Percentiles rank a stretch among this genome's conserved stretches.
phyloP scores from a whole-genome alignment of 2,329 filamentous ascomycete species.

The Fusarium aywerte region DNA sequence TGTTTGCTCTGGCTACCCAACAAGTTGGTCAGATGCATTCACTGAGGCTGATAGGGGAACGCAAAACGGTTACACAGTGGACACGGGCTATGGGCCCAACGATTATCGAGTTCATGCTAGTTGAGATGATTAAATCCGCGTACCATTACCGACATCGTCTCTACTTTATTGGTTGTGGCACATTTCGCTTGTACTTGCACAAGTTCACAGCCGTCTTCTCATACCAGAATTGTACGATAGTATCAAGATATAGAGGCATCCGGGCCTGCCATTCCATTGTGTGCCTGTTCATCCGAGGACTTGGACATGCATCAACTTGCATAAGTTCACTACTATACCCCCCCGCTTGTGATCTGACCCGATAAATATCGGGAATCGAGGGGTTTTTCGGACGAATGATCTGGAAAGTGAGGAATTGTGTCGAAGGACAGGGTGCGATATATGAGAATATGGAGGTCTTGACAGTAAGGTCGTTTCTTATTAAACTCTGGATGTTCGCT shows the following conservation, averaged over 20 bases:
- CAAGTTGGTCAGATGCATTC: slow-evolving; percentile 1
- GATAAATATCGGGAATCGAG: slow-evolving; percentile 42
- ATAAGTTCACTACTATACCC: slow-evolving; percentile 20
- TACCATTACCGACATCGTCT: slow-evolving; percentile 3
- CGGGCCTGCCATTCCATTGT: neutral
- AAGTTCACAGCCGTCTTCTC: neutral
- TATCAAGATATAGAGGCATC: neutral
- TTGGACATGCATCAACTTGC: slow-evolving; percentile 18
- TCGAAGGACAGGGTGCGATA: slow-evolving; percentile 21
- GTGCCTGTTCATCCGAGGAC: slow-evolving; percentile 5
- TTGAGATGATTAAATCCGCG: slow-evolving; percentile 9
- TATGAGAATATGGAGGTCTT: slow-evolving; percentile 24
- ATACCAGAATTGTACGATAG: neutral
- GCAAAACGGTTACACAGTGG: slow-evolving; percentile 24
- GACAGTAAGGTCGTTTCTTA: neutral
- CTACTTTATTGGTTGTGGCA: neutral
- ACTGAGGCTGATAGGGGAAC: neutral
- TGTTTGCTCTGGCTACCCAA: neutral
- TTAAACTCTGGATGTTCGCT: slow-evolving; percentile 29
- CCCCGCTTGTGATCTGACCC: slow-evolving; percentile 43
- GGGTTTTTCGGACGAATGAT: slow-evolving; percentile 14
- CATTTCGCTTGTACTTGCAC: neutral
- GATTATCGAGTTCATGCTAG: neutral
- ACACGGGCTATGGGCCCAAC: slow-evolving; percentile 2
- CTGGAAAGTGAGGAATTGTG: slow-evolving; percentile 12